Evolutionary conservation across 148 eudicot species (phyloP).

Genomic region (Chenopodium quinoa): DNA sequence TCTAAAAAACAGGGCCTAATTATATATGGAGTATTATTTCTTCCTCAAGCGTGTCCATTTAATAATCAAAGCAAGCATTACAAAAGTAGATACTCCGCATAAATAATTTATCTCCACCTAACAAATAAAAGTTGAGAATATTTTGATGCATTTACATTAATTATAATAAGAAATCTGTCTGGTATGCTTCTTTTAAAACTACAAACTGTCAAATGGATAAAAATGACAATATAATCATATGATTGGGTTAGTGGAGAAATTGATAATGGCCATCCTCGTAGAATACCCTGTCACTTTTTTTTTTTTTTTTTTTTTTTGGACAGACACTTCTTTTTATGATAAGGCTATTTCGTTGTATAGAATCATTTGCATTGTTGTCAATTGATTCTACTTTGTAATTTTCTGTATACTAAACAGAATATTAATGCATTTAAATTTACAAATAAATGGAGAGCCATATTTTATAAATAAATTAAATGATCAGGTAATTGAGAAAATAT

Average conservation of each 20-base stretch:
- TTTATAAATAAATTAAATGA: too few species aligned
- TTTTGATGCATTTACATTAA: not conserved
- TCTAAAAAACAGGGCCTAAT: too few species aligned
- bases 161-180: not conserved
- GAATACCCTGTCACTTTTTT: not conserved
- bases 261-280: not conserved
- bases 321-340: not conserved
- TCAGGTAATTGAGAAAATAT: too few species aligned
- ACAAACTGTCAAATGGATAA: conserved; percentile 27
- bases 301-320: not conserved
- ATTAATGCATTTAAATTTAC: not conserved
- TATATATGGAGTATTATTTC: too few species aligned
- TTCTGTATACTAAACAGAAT: not conserved
- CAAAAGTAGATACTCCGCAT: not conserved
- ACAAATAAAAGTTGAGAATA: conserved; percentile 4
- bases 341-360: not conserved
- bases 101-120: not conserved
- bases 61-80: not conserved
- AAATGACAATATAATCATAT: not conserved
- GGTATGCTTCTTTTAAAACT: conserved; percentile 4
- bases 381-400: not conserved
- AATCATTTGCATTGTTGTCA: not conserved
- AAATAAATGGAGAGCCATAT: not conserved
- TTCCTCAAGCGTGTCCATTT: not conserved
- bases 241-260: not conserved